Evolutionary conservation across 257 asterid species (phyloP), one percentile per base, ranked within the genome.

Genomic region (Plantago major): DNA sequence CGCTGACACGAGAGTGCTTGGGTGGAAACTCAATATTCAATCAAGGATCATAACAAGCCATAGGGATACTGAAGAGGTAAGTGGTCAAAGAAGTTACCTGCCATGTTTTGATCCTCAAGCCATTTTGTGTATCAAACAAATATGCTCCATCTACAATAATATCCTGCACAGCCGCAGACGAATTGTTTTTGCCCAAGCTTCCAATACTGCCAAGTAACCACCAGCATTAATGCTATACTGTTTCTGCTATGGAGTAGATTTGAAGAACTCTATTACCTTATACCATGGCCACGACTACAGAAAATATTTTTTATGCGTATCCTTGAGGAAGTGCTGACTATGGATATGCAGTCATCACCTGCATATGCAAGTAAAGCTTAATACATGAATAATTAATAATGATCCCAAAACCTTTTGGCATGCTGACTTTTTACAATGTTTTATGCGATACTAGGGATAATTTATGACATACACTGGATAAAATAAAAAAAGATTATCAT

Each of bases 331-430:
- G 81, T 84, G 71, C 87, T 67, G 37, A 88, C 95, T 74, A 91
- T 88, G 37, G 98, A 88, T 78, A 92, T 74, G 60, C 99, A 92
- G 70, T 92, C 99, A 47, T 89, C 99, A 60, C 97, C 99, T 91
- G 77, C 37, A 59, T 62, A 26, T 52, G 40, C 30, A 67, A 55
- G 46, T 38, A 30, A 40, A 22, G 9, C 1, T 45, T 42, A 8
- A 52, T 5, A 6, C 26, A 51, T 51, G 30, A 19, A 52, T 52
- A 37, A 52, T 7, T 37, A 52, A 52, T 16, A 11, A 33, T 4
- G 40, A 33, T 33, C 40, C 8, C 3, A 33, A 33, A 33, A 2
- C 40, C 40, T 33, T 33, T 33, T 33, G 40, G 8, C 6, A 7
- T 33, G 8, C 40, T 33, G 37, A 33, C 8, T 2, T 33, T 33